Conservation (phyloP, 1,139 yeast genomes). For the Suhomyces coccinellae region DNA sequence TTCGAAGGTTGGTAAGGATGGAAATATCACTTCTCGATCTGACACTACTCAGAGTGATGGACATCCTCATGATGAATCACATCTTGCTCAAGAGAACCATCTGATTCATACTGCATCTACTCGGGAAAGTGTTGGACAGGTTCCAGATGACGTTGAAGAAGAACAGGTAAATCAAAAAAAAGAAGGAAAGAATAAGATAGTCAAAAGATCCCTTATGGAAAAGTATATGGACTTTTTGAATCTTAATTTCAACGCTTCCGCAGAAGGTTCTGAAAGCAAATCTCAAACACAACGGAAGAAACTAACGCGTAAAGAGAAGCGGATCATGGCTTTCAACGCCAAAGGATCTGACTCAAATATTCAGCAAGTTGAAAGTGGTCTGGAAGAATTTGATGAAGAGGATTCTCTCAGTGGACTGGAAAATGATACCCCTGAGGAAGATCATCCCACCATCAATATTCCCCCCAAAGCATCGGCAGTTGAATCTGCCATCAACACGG, state of each 20-base stretch:
- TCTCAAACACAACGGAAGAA: slow-evolving; percentile 15
- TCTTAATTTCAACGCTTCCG: slow-evolving; percentile 16
- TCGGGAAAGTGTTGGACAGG: slow-evolving; percentile 14
- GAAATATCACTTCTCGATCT: background rate
- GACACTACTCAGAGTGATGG: background rate
- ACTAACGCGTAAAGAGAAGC: slow-evolving; percentile 23
- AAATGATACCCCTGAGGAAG: background rate
- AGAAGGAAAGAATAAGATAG: slow-evolving; percentile 6
- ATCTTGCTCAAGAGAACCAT: slow-evolving; percentile 3
- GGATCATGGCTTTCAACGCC: slow-evolving; percentile 28
- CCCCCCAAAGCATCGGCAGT: slow-evolving; percentile 50
- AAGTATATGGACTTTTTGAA: slow-evolving; percentile 25
- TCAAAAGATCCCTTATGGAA: slow-evolving; percentile 1
- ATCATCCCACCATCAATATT: slow-evolving; percentile 22
- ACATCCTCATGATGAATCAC: background rate
- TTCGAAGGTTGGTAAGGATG: background rate
- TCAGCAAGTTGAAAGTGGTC: background rate
- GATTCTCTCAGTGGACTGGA: slow-evolving; percentile 8
- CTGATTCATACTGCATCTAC: slow-evolving; percentile 7
- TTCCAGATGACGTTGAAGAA: slow-evolving; percentile 14
- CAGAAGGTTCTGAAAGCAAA: slow-evolving; percentile 5
- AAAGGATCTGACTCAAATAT: slow-evolving; percentile 20
- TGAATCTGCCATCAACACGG: slow-evolving; percentile 43
- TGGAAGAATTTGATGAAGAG: slow-evolving; percentile 9
- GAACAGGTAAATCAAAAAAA: slow-evolving; percentile 5